phyloP scores from a whole-genome alignment of 2,329 filamentous ascomycete genomes.

The Fusarium irregulare region DNA sequence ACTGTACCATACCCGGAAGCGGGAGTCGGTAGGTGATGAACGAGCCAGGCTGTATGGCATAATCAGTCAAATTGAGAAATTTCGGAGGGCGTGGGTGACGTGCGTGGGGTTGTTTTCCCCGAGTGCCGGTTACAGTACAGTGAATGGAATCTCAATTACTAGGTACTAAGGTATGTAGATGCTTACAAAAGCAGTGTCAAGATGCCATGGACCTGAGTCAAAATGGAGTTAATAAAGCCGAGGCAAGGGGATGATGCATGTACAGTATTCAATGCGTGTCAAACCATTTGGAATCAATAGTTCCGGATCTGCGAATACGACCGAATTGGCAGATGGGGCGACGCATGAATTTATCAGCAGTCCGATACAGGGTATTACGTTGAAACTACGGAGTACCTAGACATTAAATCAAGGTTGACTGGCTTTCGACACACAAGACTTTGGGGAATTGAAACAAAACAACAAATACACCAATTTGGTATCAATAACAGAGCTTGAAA shows the following conservation, averaged over 20 bases:
- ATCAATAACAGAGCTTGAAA: not conserved
- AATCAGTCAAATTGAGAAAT: constrained; percentile 31
- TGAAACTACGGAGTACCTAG: not conserved
- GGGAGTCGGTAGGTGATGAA: constrained; percentile 37
- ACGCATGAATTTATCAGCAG: constrained; percentile 31
- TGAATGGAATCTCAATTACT: not conserved
- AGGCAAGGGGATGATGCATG: not conserved
- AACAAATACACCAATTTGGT: rapidly evolving
- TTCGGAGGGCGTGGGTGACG: constrained; percentile 11
- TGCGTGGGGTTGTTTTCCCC: constrained; percentile 18
- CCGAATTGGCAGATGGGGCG: constrained; percentile 19
- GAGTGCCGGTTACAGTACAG: constrained; percentile 21
- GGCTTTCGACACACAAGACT: not conserved
- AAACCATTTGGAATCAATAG: constrained; percentile 36
- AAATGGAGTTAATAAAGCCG: not conserved
- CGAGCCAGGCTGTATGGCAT: constrained; percentile 41
- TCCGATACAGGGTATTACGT: constrained; percentile 6
- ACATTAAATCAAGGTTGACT: not conserved
- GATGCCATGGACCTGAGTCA: not conserved
- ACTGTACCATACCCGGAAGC: not conserved
- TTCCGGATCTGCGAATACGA: constrained; percentile 27
- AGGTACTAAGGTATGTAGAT: not conserved
- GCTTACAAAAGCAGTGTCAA: constrained; percentile 33
- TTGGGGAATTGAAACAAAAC: not conserved
- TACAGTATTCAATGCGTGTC: not conserved